Conservation (phyloP, 345 rosid genomes). For the Cardamine occulta region DNA sequence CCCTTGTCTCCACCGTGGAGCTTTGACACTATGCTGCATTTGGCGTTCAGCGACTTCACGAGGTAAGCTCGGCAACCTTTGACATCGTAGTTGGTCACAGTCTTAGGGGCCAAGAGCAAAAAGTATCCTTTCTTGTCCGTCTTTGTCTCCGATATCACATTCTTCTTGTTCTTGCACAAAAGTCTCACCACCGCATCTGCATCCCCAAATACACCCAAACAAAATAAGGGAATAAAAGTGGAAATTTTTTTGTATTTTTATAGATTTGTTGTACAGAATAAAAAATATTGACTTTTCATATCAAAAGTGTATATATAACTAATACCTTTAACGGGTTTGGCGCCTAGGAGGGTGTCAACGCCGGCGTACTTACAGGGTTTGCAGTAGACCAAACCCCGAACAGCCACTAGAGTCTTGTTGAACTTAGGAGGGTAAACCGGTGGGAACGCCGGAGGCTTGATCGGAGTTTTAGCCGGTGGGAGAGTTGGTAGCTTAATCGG, state of each 20-base stretch:
- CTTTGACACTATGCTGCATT: constrained; percentile 53
- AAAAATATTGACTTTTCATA: background rate
- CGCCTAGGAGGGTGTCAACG: constrained; percentile 60
- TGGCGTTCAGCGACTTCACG: constrained; percentile 48
- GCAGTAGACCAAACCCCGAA: constrained; percentile 80
- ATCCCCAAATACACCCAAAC: background rate
- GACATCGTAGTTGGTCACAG: constrained; percentile 63
- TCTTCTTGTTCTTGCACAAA: constrained; percentile 65
- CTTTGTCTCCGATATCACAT: constrained; percentile 37
- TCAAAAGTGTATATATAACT: background rate
- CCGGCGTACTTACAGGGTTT: constrained; percentile 83
- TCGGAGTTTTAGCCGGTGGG: constrained; percentile 38
- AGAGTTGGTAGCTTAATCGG: constrained; percentile 15
- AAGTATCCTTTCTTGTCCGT: constrained; percentile 88
- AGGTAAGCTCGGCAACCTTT: constrained; percentile 67
- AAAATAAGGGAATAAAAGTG: background rate
- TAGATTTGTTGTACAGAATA: no score
- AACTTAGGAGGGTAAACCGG: constrained; percentile 45
- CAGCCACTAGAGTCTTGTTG: constrained; percentile 59
- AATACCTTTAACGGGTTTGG: constrained; percentile 64
- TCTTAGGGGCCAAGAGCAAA: constrained; percentile 62
- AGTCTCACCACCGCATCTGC: constrained; percentile 76
- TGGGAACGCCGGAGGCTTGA: constrained; percentile 44
- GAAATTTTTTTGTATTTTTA: no score
- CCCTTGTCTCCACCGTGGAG: constrained; percentile 64